Evolutionary conservation across 768 basidiomycete genomes (phyloP).

Genomic region (Dendrothele bispora): DNA sequence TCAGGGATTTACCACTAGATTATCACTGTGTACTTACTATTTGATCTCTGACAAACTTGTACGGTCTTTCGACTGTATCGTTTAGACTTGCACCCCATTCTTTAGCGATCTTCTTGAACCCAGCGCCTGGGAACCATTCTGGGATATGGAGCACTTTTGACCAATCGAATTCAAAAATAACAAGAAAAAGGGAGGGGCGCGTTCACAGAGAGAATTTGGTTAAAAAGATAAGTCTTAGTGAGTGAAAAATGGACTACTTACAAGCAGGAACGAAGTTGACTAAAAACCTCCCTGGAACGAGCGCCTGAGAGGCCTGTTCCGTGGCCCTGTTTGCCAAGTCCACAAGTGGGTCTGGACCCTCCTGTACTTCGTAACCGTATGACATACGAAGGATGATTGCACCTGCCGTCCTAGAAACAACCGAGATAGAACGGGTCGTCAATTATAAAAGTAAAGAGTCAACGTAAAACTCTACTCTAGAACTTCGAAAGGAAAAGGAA

Average conservation of each 20-base stretch:
- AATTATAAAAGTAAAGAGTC: background rate
- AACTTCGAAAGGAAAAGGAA: too few species aligned
- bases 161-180: conserved; percentile 43
- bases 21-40: conserved; percentile 38
- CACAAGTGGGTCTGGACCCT: conserved; percentile 50
- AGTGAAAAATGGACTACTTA: conserved; percentile 21
- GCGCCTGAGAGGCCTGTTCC: conserved; percentile 52
- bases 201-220: too few species aligned
- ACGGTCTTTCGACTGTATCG: conserved; percentile 57
- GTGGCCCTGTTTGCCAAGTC: conserved; percentile 54
- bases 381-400: conserved; percentile 53
- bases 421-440: too few species aligned
- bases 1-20: background rate
- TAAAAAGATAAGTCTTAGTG: too few species aligned
- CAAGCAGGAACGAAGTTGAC: conserved; percentile 52
- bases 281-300: conserved; percentile 50
- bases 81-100: conserved; percentile 54
- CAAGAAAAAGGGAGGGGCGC: too few species aligned
- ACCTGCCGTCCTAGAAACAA: conserved; percentile 45
- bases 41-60: conserved; percentile 60
- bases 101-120: conserved; percentile 53
- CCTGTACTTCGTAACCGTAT: conserved; percentile 54
- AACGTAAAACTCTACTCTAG: too few species aligned
- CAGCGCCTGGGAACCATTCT: conserved; percentile 63
- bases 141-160: too few species aligned